Percentiles rank a stretch among this genome's conserved stretches.
These are phyloP conservation scores for Plenodomus lindquistii DNA, from an alignment of 2,329 filamentous ascomycete genomes.

Conservation along the genomic window DNA sequence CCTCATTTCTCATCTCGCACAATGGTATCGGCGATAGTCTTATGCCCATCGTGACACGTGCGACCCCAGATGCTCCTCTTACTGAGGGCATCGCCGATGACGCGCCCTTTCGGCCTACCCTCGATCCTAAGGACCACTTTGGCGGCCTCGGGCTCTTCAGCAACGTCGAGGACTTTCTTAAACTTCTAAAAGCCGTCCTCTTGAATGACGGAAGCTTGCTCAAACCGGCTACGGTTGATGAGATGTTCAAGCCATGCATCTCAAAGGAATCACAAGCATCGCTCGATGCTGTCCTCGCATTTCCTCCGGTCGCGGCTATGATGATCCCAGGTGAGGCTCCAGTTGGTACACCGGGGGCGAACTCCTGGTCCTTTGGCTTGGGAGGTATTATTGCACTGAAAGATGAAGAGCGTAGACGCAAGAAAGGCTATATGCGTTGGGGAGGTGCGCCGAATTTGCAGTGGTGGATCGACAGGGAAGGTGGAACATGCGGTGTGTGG, in stretches of 20 bases:
- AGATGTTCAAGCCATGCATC: conserved; percentile 17
- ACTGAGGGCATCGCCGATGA: conserved; percentile 2
- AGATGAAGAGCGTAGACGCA: conserved; percentile 9
- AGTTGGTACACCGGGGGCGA: conserved; percentile 9
- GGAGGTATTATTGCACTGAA: conserved; percentile 19
- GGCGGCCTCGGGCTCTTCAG: conserved; percentile 24
- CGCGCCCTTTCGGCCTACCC: conserved; percentile 1
- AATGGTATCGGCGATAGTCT: conserved; percentile 16
- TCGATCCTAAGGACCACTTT: conserved; percentile 18
- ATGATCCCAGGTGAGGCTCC: conserved; percentile 20
- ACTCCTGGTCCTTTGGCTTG: conserved; percentile 19
- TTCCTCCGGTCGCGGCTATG: conserved; percentile 8
- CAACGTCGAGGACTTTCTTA: conserved; percentile 22
- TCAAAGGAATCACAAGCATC: conserved; percentile 5
- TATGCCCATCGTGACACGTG: conserved; percentile 18
- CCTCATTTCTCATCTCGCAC: conserved; percentile 19
- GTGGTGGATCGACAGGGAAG: conserved; percentile 35
- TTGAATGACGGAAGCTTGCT: conserved; percentile 22
- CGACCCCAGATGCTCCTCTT: conserved; percentile 10
- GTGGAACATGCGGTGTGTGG: conserved; percentile 28
- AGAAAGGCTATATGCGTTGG: conserved; percentile 21
- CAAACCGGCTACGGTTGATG: conserved; percentile 13
- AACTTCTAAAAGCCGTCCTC: conserved; percentile 21
- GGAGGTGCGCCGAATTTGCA: conserved; percentile 26
- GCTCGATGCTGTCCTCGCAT: conserved; percentile 7